Conservation (phyloP, 768 basidiomycete species). For the Kwoniella botswanensis region DNA sequence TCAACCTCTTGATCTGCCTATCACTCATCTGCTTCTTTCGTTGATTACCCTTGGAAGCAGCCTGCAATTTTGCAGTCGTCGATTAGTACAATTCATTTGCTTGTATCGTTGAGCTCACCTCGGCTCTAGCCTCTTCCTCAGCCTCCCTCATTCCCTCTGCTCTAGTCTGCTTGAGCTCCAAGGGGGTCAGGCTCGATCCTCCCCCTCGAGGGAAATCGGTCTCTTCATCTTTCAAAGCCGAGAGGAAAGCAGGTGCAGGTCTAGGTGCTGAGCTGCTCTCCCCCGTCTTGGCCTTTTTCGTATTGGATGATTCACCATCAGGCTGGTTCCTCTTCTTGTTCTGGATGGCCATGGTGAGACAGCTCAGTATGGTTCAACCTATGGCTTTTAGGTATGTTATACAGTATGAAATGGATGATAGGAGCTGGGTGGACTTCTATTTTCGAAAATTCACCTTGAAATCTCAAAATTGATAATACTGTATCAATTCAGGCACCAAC, state of each 20-base stretch:
- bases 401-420: background rate
- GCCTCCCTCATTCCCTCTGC: constrained; percentile 86
- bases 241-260: constrained; percentile 52
- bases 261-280: constrained; percentile 31
- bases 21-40: constrained; percentile 57
- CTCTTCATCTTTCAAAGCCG: constrained; percentile 63
- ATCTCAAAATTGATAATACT: too few species aligned
- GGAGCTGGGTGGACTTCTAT: background rate
- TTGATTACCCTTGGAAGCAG: constrained; percentile 54
- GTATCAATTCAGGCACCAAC: too few species aligned
- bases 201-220: constrained; percentile 96
- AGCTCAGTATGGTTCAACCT: background rate
- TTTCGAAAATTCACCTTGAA: too few species aligned
- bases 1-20: constrained; percentile 55
- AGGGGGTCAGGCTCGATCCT: constrained; percentile 81
- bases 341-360: constrained; percentile 21
- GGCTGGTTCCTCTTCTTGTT: constrained; percentile 22
- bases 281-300: constrained; percentile 24
- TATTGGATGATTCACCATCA: constrained; percentile 13
- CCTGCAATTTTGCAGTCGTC: constrained; percentile 6
- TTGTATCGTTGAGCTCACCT: constrained; percentile 28
- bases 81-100: constrained; percentile 10
- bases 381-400: background rate
- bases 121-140: constrained; percentile 68
- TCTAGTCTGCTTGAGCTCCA: constrained; percentile 83